Percentiles rank a stretch among this genome's conserved stretches.
Conservation (phyloP, 495 filamentous ascomycete genomes). For the Cenococcum geophilum region DNA sequence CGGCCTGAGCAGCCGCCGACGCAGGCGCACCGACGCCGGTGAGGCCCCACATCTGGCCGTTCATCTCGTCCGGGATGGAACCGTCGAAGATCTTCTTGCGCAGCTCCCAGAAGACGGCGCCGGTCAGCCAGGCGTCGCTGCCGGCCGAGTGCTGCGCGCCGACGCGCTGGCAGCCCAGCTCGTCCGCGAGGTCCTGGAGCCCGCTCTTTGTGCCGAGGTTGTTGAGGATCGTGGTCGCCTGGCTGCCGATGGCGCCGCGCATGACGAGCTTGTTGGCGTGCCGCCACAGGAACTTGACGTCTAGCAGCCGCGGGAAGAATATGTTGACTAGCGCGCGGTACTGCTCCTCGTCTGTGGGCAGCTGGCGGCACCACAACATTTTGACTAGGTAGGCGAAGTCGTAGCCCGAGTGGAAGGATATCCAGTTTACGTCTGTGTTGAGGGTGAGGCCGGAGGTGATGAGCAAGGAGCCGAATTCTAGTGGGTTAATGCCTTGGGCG, state of each 20-base stretch:
- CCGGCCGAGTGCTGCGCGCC: slow-evolving; percentile 86
- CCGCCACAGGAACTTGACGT: slow-evolving; percentile 97
- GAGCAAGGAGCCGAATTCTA: slow-evolving; percentile 78
- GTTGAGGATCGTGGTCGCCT: slow-evolving; percentile 61
- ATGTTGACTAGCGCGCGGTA: slow-evolving; percentile 79
- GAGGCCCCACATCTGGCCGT: slow-evolving; percentile 87
- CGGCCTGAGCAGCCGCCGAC: slow-evolving; percentile 37
- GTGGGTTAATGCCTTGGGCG: slow-evolving; percentile 83
- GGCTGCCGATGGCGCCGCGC: slow-evolving; percentile 49
- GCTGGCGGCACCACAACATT: slow-evolving; percentile 68
- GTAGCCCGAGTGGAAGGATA: slow-evolving; percentile 97
- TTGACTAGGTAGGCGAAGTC: slow-evolving; percentile 97
- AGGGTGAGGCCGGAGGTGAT: slow-evolving; percentile 90
- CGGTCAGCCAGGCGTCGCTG: slow-evolving; percentile 84
- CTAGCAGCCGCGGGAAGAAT: slow-evolving; percentile 89
- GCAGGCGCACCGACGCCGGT: slow-evolving; percentile 55
- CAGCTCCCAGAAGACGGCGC: slow-evolving; percentile 44
- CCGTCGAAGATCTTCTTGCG: slow-evolving; percentile 74
- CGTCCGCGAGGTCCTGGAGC: slow-evolving; percentile 87
- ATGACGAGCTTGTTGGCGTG: slow-evolving; percentile 53
- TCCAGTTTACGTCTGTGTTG: slow-evolving; percentile 82
- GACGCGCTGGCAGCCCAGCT: slow-evolving; percentile 78
- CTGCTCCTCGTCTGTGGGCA: slow-evolving; percentile 80
- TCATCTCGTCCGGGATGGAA: slow-evolving; percentile 76
- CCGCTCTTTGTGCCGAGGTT: slow-evolving; percentile 81